Evolutionary conservation across 1,139 yeast genomes (phyloP), one percentile per base, ranked within the genome.

Genomic region (Suhomyces wounanorum): DNA sequence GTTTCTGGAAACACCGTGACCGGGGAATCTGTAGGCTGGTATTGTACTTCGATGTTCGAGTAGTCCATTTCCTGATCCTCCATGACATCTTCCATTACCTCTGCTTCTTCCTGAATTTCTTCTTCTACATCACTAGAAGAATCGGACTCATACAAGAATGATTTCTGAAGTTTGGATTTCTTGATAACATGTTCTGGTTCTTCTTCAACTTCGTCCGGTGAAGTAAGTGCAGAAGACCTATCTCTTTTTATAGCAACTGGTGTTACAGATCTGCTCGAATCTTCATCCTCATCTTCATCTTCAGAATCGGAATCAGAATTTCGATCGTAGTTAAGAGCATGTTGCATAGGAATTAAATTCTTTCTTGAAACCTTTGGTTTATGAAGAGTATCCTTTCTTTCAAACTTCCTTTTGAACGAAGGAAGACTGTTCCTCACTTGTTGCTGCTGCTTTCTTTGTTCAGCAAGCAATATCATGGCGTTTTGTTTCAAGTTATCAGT

Each of bases 291-390:
- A 17, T 66, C 71, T 6, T 74, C 81, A 26, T 40, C 42, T 13
- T 79, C 80, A 4, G 51, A 54, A 1, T 52, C 58, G 3, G 53
- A 76, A 28, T 73, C 78, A 14, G 73, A 72, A 7, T 70, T 73
- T 37, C 73, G 67, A 49, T 77, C 81, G 54, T 71, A 81, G 59
- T 88, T 86, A 55, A 88, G 77, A 1, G 85, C 82, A 68, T 88
- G 94, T 49, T 85, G 86, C 84, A 87, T 78, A 1, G 95, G 96
- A 43, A 85, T 67, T 47, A 75, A 59, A 35, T 61, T 63, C 55
- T 64, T 67, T 61, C 66, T 63, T 47, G 56, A 46, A 16, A 36
- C 45, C 55, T 59, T 53, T 52, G 59, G 49, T 44, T 43, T 45
- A 37, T 37, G 30, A 35, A 45, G 41, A 21, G 31, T 16, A 4